A percentile compares a stretch with the other conserved stretches of the same genome.
Conservation (phyloP, 129 eudicot genomes). For the Sambucus nigra region DNA sequence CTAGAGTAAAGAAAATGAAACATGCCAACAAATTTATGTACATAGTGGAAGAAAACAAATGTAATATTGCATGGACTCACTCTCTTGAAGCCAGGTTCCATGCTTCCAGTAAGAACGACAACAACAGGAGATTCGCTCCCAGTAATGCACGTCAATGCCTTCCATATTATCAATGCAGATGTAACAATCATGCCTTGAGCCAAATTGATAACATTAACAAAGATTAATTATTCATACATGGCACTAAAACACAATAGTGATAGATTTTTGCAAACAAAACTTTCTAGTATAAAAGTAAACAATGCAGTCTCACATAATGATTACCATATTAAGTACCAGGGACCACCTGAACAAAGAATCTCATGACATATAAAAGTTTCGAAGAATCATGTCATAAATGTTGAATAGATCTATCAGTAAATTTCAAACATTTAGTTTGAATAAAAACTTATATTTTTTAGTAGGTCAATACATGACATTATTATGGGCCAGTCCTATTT, state of each 20-base stretch:
- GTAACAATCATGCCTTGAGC: slow-evolving; percentile 64
- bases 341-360: too few relatives aligned
- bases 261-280: neutral
- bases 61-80: slow-evolving; percentile 19
- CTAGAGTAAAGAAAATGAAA: too few relatives aligned
- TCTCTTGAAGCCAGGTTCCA: slow-evolving; percentile 93
- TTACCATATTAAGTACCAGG: too few relatives aligned
- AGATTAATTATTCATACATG: neutral
- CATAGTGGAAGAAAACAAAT: neutral
- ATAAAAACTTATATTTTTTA: too few relatives aligned
- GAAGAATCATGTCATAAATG: too few relatives aligned
- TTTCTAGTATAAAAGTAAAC: too few relatives aligned
- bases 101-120: slow-evolving; percentile 89
- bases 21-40: neutral
- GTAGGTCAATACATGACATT: too few relatives aligned
- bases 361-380: too few relatives aligned
- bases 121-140: slow-evolving; percentile 92
- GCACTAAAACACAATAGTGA: too few relatives aligned
- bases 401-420: too few relatives aligned
- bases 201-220: slow-evolving; percentile 11
- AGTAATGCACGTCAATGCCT: slow-evolving; percentile 57
- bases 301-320: neutral
- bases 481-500: too few relatives aligned
- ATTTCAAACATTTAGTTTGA: too few relatives aligned
- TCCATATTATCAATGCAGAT: slow-evolving; percentile 83